Base-by-base conservation (phyloP, 2,329 filamentous ascomycete genomes). In the Endoconidiophora polonica region DNA sequence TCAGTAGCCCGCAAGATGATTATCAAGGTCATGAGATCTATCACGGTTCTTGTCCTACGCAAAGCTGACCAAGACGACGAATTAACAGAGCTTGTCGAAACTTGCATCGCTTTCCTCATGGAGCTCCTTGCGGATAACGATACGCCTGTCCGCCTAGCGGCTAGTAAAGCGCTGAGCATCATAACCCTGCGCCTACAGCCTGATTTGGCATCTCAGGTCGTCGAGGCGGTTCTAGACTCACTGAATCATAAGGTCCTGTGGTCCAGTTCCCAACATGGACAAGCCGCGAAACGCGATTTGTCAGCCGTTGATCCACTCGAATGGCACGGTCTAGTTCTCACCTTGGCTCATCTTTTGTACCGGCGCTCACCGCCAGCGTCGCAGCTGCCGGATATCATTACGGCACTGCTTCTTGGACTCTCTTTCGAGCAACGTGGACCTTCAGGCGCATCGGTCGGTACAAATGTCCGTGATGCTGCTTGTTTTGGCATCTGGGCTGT, bases 401-500 rank as follows among this genome's bases (percentile, higher is more conserved):
- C 83, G 52, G 80, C 83, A 2, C 70, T 96, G 14, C 66, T 94
- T 0, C 74, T 84, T 7, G 88, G 86, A 0, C 69, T 96, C 23
- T 79, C 79, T 1, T 98, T 96, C 60, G 88, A 98, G 63, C 86
- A 94, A 59, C 76, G 88, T 52, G 84, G 82, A 43, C 76, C 86
- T 0, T 86, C 86, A 2, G 90, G 91, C n/a, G 79, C 75, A 10
- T 88, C 86, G 2, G 71, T 90, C 9, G 91, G 91, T 2, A 82
- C 85, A 1, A 94, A 93, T 57, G 88, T 98, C 14, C 78, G 91
- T 44, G 91, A 98, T 66, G 90, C 91, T 10, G 86, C 91, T 2
- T 95, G 88, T 61, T 98, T 96, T 61, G 91, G 91, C 5, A 81
- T 96, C 22, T 98, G 91, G 91, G 83, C 88, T 1, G 63, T 96